A percentile compares a stretch with the other conserved stretches of the same genome.
phyloP scores from a whole-genome alignment of 2,329 filamentous ascomycete genomes.

The Corinectria fuckeliana region DNA sequence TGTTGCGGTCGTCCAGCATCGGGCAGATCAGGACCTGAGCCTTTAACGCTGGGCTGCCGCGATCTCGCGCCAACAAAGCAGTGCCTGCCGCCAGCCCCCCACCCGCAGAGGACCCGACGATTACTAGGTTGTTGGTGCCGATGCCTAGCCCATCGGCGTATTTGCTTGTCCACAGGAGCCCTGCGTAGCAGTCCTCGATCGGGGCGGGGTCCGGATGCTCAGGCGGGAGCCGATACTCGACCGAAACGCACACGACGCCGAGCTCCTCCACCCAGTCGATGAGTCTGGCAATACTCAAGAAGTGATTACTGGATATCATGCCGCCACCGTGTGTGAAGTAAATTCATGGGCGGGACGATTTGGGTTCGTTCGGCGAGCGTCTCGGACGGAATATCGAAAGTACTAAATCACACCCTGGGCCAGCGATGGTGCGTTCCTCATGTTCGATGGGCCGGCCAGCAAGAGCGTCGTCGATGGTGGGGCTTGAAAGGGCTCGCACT shows the following conservation, averaged over 20 bases:
- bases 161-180: not conserved
- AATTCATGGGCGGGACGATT: not conserved
- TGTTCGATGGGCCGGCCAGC: not conserved
- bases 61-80: not conserved
- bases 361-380: not conserved
- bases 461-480: not conserved
- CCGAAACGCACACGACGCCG: not conserved
- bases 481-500: not conserved
- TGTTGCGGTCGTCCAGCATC: not conserved
- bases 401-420: not conserved
- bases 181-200: not conserved
- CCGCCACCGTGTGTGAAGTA: not conserved
- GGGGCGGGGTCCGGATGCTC: not conserved
- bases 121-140: not conserved
- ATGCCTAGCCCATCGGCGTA: not conserved
- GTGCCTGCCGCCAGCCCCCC: not conserved
- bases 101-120: not conserved
- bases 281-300: not conserved
- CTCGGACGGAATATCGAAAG: not conserved
- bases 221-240: slow-evolving; percentile 1
- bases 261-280: not conserved
- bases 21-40: not conserved
- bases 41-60: not conserved
- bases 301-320: not conserved
- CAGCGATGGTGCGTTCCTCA: not conserved